Evolutionary conservation across 768 basidiomycete genomes (phyloP).

Genomic region (Leucocoprinus sp.): DNA sequence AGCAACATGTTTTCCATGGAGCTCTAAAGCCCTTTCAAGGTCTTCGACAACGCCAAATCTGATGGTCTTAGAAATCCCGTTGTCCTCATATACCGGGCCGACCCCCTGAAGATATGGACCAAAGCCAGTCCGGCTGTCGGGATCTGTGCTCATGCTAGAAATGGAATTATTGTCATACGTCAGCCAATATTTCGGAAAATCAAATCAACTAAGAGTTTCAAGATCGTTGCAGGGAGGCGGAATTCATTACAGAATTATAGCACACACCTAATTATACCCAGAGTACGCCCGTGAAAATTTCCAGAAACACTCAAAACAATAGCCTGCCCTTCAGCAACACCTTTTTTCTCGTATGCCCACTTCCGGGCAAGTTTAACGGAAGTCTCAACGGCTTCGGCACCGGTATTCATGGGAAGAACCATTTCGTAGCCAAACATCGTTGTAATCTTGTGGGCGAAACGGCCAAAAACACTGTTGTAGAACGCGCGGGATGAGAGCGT

Average conservation of each 20-base stretch:
- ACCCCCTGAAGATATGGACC: constrained; percentile 86
- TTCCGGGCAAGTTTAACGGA: constrained; percentile 93
- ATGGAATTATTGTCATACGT: background rate
- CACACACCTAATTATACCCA: constrained; percentile 73
- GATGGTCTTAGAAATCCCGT: constrained; percentile 49
- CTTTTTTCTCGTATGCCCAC: constrained; percentile 92
- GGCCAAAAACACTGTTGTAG: constrained; percentile 87
- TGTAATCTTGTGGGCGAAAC: constrained; percentile 81
- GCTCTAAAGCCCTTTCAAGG: constrained; percentile 70
- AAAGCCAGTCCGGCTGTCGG: constrained; percentile 78
- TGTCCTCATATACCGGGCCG: constrained; percentile 43
- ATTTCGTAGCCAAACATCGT: constrained; percentile 87
- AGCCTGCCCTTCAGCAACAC: constrained; percentile 72
- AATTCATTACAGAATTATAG: constrained; percentile 12
- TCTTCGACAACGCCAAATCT: constrained; percentile 81
- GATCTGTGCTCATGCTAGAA: constrained; percentile 87
- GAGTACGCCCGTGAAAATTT: constrained; percentile 94
- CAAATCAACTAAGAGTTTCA: background rate
- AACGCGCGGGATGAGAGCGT: constrained; percentile 95
- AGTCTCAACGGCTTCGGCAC: constrained; percentile 97
- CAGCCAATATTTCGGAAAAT: constrained; percentile 3
- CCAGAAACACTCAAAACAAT: constrained; percentile 79
- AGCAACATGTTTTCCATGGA: constrained; percentile 76
- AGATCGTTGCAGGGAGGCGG: background rate
- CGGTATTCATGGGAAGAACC: constrained; percentile 98